Conservation (phyloP, 2,329 filamentous ascomycete genomes). For the Uncinocarpus reesii region DNA sequence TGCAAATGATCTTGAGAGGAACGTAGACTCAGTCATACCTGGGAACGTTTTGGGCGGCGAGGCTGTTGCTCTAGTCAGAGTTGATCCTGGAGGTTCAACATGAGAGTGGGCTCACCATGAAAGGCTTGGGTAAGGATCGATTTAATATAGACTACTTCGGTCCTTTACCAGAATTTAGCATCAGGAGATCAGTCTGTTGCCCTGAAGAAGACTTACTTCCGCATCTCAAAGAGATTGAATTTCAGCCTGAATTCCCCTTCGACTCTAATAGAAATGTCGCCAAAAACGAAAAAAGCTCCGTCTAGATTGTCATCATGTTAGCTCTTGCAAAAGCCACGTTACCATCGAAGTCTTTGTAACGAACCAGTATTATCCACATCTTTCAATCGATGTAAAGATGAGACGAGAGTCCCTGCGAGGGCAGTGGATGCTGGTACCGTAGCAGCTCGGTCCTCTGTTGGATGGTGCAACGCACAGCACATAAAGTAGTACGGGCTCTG, state of each 20-base stretch:
- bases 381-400: conserved; percentile 72
- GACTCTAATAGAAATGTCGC: conserved; percentile 68
- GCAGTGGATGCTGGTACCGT: conserved; percentile 41
- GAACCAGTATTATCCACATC: conserved; percentile 57
- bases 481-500: conserved; percentile 57
- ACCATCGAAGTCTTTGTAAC: neutral
- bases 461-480: conserved; percentile 47
- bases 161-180: conserved; percentile 19
- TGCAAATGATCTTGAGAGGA: conserved; percentile 68
- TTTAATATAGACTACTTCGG: conserved; percentile 43
- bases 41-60: conserved; percentile 57
- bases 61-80: conserved; percentile 18
- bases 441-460: conserved; percentile 38
- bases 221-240: conserved; percentile 69
- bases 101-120: conserved; percentile 43
- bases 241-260: conserved; percentile 62
- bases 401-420: conserved; percentile 62
- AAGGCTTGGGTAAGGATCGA: conserved; percentile 57
- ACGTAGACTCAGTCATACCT: conserved; percentile 71
- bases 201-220: conserved; percentile 38
- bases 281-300: conserved; percentile 83
- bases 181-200: neutral
- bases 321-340: neutral
- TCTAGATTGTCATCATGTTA: conserved; percentile 36
- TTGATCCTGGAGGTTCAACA: neutral